Evolutionary conservation across 2,329 filamentous ascomycete genomes (phyloP), one percentile per base, ranked within the genome.

Genomic region (Aspergillus sp.): DNA sequence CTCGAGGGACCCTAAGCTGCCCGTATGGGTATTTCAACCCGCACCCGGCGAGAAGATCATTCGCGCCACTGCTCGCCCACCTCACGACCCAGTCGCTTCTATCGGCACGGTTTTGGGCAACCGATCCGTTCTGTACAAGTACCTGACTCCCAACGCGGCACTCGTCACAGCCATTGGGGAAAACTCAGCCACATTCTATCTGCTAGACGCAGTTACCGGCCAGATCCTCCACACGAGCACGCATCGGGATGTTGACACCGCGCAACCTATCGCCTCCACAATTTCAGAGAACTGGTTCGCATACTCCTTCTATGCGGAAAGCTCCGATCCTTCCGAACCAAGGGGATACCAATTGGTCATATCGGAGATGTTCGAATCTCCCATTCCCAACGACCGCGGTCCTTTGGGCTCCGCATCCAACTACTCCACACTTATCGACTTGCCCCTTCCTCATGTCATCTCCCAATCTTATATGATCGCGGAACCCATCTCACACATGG

Each of bases 221-320:
- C 84, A 90, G 60, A 76, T 96, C 19, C 81, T 99, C 2, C 82
- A 91, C 63, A 86, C 90, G 1, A 82, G 85, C 46, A 84, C 81
- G 0, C 88, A 96, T 70, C 75, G 82, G 6, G 89, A 88, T 4
- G 86, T 96, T 35, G 93, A 98, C 69, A 80, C 84, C 1, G 80
- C 77, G 48, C 88, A 92, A 70, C 83, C 88, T 0, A 89, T 96
- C 59, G 81, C 89, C 21, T 91, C 92, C 43, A 84, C 86, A 24
- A 81, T 97, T 52, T 90, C 92, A 0, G 95, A 99, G 79, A 98
- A 99, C 76, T 98, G 93, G 92, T 93, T 96, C 69, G 84, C 88
- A 6, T 98, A 96, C 78, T 89, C 91, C 7, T 90, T 93, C 73
- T 87, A 87, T 69, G 76, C 78, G 3, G 80, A 87, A 33, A 75